A percentile compares a stretch with the other conserved stretches of the same genome.
Conservation (phyloP, 139 green algal species). For the Nannochloris sp. region DNA sequence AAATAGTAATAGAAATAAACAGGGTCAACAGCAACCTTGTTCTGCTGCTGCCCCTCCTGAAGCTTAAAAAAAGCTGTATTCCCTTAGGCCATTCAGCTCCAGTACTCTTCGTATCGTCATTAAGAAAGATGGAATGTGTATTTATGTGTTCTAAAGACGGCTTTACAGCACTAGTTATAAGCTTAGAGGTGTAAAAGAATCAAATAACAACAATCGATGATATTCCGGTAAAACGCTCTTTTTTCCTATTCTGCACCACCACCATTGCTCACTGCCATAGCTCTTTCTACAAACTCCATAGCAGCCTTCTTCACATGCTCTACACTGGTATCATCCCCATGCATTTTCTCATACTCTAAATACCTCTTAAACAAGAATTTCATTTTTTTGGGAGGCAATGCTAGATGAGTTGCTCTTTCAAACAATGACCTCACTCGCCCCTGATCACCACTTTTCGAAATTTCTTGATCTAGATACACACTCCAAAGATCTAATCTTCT, state of each 20-base stretch:
- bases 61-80: too few species aligned
- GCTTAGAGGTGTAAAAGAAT: too few species aligned
- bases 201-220: not conserved
- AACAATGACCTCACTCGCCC: constrained; percentile 68
- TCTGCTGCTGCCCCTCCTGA: too few species aligned
- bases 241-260: not conserved
- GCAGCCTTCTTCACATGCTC: constrained; percentile 80
- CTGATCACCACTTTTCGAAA: constrained; percentile 14
- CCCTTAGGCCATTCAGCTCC: too few species aligned
- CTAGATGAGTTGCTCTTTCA: constrained; percentile 74
- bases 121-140: too few species aligned
- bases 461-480: constrained; percentile 91
- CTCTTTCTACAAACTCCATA: constrained; percentile 78
- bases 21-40: too few species aligned
- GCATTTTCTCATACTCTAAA: constrained; percentile 81
- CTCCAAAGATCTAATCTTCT: constrained; percentile 92
- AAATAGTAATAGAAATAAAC: too few species aligned
- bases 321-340: constrained; percentile 60
- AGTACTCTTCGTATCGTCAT: too few species aligned
- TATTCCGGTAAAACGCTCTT: not conserved
- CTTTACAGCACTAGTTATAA: too few species aligned
- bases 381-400: constrained; percentile 89
- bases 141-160: too few species aligned
- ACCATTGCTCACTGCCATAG: not conserved
- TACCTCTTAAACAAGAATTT: constrained; percentile 84